Conservation (phyloP, 1,139 yeast species). For the Yamadazyma sp. region DNA sequence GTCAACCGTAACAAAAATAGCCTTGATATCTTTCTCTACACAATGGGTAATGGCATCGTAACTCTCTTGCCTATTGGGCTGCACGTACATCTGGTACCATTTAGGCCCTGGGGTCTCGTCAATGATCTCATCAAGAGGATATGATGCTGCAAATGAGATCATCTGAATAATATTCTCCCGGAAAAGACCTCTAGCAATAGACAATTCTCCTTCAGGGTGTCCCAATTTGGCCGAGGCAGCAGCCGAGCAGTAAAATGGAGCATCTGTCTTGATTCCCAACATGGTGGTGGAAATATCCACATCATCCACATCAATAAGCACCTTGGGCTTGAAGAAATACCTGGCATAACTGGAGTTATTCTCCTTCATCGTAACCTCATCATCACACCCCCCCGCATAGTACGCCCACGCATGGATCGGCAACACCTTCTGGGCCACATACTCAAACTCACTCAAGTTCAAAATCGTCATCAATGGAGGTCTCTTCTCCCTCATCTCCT, state of each 20-base stretch:
- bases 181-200: constrained; percentile 49
- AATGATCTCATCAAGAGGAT: constrained; percentile 56
- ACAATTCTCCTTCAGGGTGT: constrained; percentile 55
- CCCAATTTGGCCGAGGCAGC: constrained; percentile 59
- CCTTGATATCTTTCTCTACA: constrained; percentile 26
- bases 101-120: constrained; percentile 34
- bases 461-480: constrained; percentile 58
- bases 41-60: constrained; percentile 22
- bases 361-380: constrained; percentile 79
- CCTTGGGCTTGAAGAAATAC: constrained; percentile 74
- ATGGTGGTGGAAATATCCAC: constrained; percentile 49
- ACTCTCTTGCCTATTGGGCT: constrained; percentile 27
- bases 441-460: constrained; percentile 72
- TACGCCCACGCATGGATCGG: constrained; percentile 80
- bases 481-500: constrained; percentile 13
- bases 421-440: constrained; percentile 68
- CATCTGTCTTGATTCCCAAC: constrained; percentile 48
- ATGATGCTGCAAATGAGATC: constrained; percentile 59
- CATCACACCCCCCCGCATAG: constrained; percentile 83
- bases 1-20: constrained; percentile 29
- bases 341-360: constrained; percentile 81
- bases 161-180: constrained; percentile 50
- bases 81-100: constrained; percentile 49
- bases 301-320: constrained; percentile 61
- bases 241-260: constrained; percentile 59